phyloP scores from a whole-genome alignment of 768 basidiomycete species.

The Rubroboletus pulcherrimus region DNA sequence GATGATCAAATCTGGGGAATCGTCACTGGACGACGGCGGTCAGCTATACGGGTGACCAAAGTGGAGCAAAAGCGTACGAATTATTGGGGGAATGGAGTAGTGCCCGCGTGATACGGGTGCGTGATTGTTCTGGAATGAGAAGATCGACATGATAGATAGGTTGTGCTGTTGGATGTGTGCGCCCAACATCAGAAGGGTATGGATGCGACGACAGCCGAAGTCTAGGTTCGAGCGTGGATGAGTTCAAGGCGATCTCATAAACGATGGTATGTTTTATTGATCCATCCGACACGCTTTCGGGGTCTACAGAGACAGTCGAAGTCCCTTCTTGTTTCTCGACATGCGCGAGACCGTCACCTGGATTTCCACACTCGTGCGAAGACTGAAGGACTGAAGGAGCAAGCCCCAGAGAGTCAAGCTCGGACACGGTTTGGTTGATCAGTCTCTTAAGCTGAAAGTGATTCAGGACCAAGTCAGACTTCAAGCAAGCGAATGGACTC shows the following conservation, averaged over 20 bases:
- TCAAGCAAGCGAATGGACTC: no score
- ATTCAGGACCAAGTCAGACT: not conserved
- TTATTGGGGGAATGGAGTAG: conserved; percentile 2
- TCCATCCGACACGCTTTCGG: not conserved
- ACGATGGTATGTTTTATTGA: conserved; percentile 32
- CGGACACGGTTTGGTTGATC: conserved; percentile 76
- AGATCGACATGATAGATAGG: conserved; percentile 11
- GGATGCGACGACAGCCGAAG: conserved; percentile 48
- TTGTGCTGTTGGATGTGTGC: not conserved
- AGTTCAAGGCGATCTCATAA: conserved; percentile 53
- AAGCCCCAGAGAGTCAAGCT: conserved; percentile 70
- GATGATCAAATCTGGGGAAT: conserved; percentile 57
- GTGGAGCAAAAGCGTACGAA: conserved; percentile 5
- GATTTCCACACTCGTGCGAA: conserved; percentile 29
- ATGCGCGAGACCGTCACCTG: conserved; percentile 1
- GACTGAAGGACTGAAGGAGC: conserved; percentile 47
- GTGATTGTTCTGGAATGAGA: conserved; percentile 9
- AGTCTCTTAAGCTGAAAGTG: conserved; percentile 78
- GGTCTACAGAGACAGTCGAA: not conserved
- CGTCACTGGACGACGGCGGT: conserved; percentile 2
- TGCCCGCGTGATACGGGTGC: conserved; percentile 5
- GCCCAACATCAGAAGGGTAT: not conserved
- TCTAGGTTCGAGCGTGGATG: conserved; percentile 52
- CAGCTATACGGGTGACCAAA: not conserved
- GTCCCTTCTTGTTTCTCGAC: not conserved